phyloP scores from a whole-genome alignment of 257 asterid genomes.

The Catharanthus roseus region DNA sequence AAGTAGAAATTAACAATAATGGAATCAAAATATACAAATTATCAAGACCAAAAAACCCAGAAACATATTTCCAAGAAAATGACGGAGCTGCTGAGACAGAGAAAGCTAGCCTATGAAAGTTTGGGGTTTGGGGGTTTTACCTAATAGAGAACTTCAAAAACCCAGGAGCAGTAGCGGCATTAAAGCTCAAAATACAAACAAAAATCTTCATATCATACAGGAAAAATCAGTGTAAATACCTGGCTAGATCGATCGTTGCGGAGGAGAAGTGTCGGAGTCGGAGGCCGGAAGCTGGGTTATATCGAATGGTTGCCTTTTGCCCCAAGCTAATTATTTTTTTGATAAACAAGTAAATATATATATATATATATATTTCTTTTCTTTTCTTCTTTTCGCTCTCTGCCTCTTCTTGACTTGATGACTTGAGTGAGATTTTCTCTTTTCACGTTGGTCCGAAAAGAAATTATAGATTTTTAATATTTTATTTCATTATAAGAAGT shows the following conservation, averaged over 20 bases:
- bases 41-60: not conserved
- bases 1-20: not conserved
- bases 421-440: no score
- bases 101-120: not conserved
- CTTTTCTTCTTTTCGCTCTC: no score
- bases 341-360: no score
- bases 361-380: no score
- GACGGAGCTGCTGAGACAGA: not conserved
- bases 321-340: not conserved
- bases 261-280: not conserved
- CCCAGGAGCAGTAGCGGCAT: not conserved
- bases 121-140: constrained; percentile 4
- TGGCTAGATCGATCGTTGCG: not conserved
- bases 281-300: not conserved
- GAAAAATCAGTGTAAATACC: not conserved
- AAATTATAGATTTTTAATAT: no score
- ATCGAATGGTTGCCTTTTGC: not conserved
- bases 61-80: not conserved
- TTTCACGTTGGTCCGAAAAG: no score
- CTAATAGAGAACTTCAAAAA: not conserved
- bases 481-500: no score
- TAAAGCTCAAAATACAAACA: not conserved
- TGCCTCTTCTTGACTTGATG: no score
- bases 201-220: not conserved
- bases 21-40: not conserved